These are phyloP conservation scores for Pichia manshurica DNA, from an alignment of 805 yeast species.

Conservation along the genomic window DNA sequence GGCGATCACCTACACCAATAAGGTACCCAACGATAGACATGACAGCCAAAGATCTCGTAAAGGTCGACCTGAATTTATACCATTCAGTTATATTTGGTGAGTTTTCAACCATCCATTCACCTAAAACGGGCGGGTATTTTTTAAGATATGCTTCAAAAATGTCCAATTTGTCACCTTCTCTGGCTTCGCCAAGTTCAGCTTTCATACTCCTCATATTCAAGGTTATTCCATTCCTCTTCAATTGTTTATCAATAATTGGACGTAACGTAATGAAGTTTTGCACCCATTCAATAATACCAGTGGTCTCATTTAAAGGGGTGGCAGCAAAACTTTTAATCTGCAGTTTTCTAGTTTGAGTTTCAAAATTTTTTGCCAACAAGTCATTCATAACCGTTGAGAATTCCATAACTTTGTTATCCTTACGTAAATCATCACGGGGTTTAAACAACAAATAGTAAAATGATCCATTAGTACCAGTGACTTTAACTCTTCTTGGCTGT, in stretches of 20 bases:
- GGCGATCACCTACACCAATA: conserved; percentile 93
- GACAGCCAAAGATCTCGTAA: conserved; percentile 78
- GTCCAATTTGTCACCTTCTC: conserved; percentile 24
- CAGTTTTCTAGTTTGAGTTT: conserved; percentile 66
- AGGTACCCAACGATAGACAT: conserved; percentile 97
- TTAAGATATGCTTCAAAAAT: conserved; percentile 31
- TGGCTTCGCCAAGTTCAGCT: conserved; percentile 20
- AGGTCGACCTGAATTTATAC: conserved; percentile 73
- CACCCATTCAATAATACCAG: conserved; percentile 91
- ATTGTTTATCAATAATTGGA: conserved; percentile 40
- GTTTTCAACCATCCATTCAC: conserved; percentile 81
- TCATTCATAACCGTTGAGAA: conserved; percentile 83
- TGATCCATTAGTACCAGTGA: conserved; percentile 75
- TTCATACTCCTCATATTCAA: conserved; percentile 27
- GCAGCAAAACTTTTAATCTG: conserved; percentile 81
- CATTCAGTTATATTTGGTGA: conserved; percentile 88
- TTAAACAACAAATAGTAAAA: conserved; percentile 74
- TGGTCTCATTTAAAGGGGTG: conserved; percentile 74
- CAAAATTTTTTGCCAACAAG: conserved; percentile 57
- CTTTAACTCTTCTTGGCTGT: conserved; percentile 70
- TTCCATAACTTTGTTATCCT: conserved; percentile 92
- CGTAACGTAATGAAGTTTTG: conserved; percentile 69
- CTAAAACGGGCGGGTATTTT: conserved; percentile 62
- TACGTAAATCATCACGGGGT: conserved; percentile 84
- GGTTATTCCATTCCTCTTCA: conserved; percentile 22